Conservation (phyloP, 352 stramenopile genomes). For the Globisporangium mamillatum region DNA sequence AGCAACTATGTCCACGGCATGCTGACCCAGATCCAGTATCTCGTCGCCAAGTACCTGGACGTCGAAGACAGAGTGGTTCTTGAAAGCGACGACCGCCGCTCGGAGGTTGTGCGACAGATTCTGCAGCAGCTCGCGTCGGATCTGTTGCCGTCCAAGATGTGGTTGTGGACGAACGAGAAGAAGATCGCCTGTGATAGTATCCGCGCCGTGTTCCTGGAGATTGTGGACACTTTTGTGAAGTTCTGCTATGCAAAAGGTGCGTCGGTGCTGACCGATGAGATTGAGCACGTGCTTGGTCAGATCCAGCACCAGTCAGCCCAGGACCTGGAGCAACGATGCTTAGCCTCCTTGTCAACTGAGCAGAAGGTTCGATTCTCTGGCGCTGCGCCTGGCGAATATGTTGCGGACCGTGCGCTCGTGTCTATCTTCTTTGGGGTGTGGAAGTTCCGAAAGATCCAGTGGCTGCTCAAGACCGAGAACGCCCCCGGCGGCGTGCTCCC, state of each 20-base stretch:
- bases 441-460: conserved; percentile 11
- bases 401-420: conserved; percentile 44
- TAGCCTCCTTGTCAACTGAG: not conserved
- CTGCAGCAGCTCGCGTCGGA: conserved; percentile 28
- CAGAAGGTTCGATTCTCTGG: conserved; percentile 5
- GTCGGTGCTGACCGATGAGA: conserved; percentile 18
- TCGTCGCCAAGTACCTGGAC: conserved; percentile 41
- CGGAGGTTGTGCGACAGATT: conserved; percentile 21
- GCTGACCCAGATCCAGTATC: conserved; percentile 52
- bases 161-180: conserved; percentile 35
- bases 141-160: conserved; percentile 44
- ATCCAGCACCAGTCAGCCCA: conserved; percentile 29
- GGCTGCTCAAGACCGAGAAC: conserved; percentile 9
- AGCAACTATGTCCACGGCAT: conserved; percentile 68
- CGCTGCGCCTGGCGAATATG: conserved; percentile 33
- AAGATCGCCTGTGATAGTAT: conserved; percentile 34
- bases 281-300: conserved; percentile 11
- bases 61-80: not conserved
- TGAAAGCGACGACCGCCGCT: conserved; percentile 8
- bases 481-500: conserved; percentile 2
- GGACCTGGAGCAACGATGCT: conserved; percentile 29
- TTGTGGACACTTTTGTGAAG: conserved; percentile 38
- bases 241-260: conserved; percentile 25
- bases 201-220: conserved; percentile 48
- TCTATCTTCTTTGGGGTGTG: conserved; percentile 41